Percentiles rank a stretch among this genome's conserved stretches.
Conservation (phyloP, 176 grass and related monocot species). For the Metroxylon sagu region DNA sequence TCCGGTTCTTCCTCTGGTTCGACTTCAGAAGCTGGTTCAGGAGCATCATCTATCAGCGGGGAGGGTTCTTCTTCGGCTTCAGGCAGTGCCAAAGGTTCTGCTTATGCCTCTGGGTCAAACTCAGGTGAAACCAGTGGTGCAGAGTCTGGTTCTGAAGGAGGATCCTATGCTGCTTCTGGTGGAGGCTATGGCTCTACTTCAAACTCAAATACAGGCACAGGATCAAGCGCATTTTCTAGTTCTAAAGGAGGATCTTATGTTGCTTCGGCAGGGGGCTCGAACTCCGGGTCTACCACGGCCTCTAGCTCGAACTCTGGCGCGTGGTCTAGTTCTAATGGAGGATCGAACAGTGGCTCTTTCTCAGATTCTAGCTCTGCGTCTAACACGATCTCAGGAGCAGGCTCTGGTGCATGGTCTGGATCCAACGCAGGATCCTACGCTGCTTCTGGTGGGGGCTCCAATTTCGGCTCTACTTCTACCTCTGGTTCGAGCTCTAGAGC, state of each 20-base stretch:
- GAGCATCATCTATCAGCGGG: too few relatives aligned
- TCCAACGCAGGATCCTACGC: not conserved
- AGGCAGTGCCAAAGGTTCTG: not conserved
- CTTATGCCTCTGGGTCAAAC: not conserved
- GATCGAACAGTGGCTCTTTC: not conserved
- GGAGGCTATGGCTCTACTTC: not conserved
- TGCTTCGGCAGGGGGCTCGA: slow-evolving; percentile 18
- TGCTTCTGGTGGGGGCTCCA: not conserved
- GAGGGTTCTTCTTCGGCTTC: too few relatives aligned
- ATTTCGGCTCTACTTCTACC: not conserved
- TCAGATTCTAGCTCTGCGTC: not conserved
- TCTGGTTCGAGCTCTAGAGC: not conserved
- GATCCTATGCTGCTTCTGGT: not conserved
- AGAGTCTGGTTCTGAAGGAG: slow-evolving; percentile 2
- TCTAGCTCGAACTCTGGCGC: slow-evolving; percentile 7
- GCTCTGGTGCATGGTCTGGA: slow-evolving; percentile 15
- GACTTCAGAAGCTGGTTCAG: too few relatives aligned
- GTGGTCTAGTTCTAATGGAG: slow-evolving; percentile 17
- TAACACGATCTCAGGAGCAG: slow-evolving; percentile 5
- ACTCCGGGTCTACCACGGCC: not conserved
- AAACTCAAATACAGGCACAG: slow-evolving; percentile 3
- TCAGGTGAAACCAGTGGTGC: slow-evolving; percentile 8
- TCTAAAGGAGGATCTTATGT: slow-evolving; percentile 27
- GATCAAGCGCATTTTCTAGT: slow-evolving; percentile 5
- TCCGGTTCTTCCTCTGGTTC: too few relatives aligned